Conservation (phyloP, 176 grass and related monocot genomes). For the Thinopyrum elongatum region DNA sequence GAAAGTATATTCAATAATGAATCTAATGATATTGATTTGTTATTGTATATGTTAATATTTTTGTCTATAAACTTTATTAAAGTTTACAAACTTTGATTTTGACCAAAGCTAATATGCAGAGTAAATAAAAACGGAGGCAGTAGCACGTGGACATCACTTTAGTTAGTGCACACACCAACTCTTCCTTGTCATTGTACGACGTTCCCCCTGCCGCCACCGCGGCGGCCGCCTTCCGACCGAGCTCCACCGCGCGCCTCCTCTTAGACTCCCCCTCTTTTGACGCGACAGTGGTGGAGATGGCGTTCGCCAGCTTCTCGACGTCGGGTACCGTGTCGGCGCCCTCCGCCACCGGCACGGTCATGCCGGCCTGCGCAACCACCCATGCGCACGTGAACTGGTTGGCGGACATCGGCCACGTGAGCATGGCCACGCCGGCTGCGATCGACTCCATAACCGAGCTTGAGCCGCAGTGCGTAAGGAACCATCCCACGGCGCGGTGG, state of each 20-base stretch:
- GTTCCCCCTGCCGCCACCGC: constrained; percentile 45
- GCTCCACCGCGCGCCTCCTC: constrained; percentile 26
- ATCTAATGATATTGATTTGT: no score
- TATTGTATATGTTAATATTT: no score
- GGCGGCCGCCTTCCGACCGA: not conserved
- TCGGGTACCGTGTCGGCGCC: constrained; percentile 37
- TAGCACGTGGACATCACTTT: no score
- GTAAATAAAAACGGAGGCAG: no score
- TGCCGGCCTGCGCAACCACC: constrained; percentile 33
- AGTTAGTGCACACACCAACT: not conserved
- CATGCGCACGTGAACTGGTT: constrained; percentile 53
- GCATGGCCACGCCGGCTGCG: constrained; percentile 42
- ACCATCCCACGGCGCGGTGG: constrained; percentile 51
- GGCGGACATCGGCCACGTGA: constrained; percentile 24
- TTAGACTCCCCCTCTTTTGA: not conserved
- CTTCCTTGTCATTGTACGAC: constrained; percentile 27
- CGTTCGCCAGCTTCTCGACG: not conserved
- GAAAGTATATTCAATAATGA: no score
- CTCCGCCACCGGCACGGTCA: constrained; percentile 36
- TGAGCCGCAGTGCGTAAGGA: constrained; percentile 18
- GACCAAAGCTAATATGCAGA: no score
- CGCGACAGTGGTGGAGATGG: constrained; percentile 4
- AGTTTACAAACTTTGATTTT: no score
- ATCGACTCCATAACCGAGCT: not conserved
- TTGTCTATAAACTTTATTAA: no score